Evolutionary conservation across 306 rosid species (phyloP).

Genomic region (Quercus gilva): DNA sequence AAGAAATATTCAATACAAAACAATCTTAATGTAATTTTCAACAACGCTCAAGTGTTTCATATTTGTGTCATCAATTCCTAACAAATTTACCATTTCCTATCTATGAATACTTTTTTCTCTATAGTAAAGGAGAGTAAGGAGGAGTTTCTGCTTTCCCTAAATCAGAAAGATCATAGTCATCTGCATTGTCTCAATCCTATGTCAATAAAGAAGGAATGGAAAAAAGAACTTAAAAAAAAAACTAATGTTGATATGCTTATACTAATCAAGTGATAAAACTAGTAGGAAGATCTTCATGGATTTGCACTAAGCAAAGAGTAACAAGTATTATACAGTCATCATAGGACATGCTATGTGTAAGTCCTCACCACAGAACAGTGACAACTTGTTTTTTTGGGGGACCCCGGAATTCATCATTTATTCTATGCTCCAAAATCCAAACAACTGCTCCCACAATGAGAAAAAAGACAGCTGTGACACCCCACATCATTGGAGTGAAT

Average conservation of each 20-base stretch:
- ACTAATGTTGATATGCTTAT: background rate
- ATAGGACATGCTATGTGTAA: background rate
- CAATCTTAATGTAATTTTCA: background rate
- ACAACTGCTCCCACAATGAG: slow-evolving; percentile 73
- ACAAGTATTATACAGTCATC: background rate
- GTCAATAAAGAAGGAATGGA: background rate
- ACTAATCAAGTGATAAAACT: background rate
- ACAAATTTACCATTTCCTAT: background rate
- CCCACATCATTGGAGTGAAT: slow-evolving; percentile 74
- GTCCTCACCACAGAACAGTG: slow-evolving; percentile 71
- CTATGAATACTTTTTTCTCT: background rate
- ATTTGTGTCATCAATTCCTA: background rate
- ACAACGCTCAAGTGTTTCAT: background rate
- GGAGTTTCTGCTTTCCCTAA: background rate
- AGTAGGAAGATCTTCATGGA: background rate
- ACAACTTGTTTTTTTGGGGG: slow-evolving; percentile 78
- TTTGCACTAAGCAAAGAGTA: background rate
- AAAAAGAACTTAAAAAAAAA: background rate
- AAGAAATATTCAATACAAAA: background rate
- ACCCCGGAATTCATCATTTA: slow-evolving; percentile 87
- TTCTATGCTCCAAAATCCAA: slow-evolving; percentile 96
- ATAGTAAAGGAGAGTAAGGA: background rate
- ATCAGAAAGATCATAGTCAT: background rate
- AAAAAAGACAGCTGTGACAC: slow-evolving; percentile 67
- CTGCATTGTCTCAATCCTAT: background rate